A percentile compares a stretch with the other conserved stretches of the same genome.
phyloP scores from a whole-genome alignment of 257 asterid species.

The Linderniella brevidens region DNA sequence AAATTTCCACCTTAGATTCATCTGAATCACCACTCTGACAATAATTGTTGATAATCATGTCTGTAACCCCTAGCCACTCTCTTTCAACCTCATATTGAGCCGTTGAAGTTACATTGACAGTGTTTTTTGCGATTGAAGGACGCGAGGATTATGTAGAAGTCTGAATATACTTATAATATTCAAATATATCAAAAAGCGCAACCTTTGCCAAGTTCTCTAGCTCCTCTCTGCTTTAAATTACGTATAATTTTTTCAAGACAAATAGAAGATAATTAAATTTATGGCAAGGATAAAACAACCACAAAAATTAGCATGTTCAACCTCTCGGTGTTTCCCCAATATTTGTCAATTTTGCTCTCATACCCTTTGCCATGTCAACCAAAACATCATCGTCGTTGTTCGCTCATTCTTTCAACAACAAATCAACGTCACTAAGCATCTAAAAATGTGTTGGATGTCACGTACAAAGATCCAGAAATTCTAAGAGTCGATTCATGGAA shows the following conservation, averaged over 20 bases:
- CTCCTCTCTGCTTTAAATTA: background rate
- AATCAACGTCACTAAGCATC: background rate
- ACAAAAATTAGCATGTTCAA: constrained; percentile 4
- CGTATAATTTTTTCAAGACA: constrained; percentile 2
- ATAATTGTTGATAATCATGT: background rate
- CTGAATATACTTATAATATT: background rate
- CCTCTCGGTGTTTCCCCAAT: constrained; percentile 1
- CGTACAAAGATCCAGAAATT: background rate
- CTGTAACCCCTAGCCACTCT: background rate
- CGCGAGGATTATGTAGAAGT: background rate
- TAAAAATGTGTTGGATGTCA: background rate
- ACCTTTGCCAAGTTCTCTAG: background rate
- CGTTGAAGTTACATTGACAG: background rate
- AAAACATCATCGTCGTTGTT: background rate
- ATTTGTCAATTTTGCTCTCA: constrained; percentile 1
- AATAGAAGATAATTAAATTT: background rate
- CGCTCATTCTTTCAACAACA: background rate
- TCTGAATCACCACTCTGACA: background rate
- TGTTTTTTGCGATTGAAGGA: background rate
- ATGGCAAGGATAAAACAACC: background rate
- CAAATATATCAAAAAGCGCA: constrained; percentile 7
- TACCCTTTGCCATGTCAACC: background rate
- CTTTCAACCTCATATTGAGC: no score
- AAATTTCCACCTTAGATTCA: background rate
- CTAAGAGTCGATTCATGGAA: background rate